These are phyloP conservation scores for Mallotus nudiflorus DNA, from an alignment of 345 rosid genomes.

Conservation along the genomic window DNA sequence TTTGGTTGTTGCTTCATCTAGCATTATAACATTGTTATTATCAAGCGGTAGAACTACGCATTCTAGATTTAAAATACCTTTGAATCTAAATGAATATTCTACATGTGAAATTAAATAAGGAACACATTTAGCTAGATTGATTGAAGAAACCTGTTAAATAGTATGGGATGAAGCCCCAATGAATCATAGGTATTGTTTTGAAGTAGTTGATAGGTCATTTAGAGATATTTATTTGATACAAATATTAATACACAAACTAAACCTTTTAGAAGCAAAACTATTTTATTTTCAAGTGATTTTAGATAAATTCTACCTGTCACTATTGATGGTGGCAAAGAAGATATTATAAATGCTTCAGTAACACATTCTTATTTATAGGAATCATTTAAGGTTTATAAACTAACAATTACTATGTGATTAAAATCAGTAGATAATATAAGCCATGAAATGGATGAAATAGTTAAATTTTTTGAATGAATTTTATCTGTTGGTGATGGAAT, in stretches of 20 bases:
- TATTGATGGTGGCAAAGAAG: not conserved
- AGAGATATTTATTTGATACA: not conserved
- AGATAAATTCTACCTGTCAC: not conserved
- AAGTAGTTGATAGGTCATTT: not conserved
- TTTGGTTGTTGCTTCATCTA: not conserved
- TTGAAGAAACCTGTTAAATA: no score
- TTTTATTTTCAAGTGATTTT: not conserved
- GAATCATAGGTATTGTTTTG: no score
- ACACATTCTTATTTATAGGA: not conserved
- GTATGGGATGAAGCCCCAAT: no score
- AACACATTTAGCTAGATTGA: not conserved
- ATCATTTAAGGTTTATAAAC: not conserved
- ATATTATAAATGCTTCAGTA: not conserved
- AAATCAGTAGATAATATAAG: not conserved
- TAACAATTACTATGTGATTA: not conserved
- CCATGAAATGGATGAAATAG: not conserved
- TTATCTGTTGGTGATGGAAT: not conserved
- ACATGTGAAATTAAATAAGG: constrained; percentile 10
- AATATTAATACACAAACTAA: not conserved
- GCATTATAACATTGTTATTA: not conserved
- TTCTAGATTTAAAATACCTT: constrained; percentile 13
- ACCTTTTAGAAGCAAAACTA: not conserved
- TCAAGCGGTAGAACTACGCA: constrained; percentile 2
- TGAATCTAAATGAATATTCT: not conserved
- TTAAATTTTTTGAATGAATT: not conserved